Evolutionary conservation across 2,329 filamentous ascomycete genomes (phyloP), one percentile per base, ranked within the genome.

Genomic region (Aspergillus brasiliensis): DNA sequence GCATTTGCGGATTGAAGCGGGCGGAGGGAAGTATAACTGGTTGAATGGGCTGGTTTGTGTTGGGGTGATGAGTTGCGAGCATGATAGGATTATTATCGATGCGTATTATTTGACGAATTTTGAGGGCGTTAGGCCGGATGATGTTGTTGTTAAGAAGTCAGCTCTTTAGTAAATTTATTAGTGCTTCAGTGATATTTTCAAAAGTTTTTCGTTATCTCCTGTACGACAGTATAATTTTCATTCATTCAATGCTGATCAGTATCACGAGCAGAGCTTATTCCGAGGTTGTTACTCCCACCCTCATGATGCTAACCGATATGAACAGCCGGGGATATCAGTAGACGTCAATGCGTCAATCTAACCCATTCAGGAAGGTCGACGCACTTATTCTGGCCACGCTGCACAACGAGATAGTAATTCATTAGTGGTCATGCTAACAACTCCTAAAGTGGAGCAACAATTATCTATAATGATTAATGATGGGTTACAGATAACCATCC

Each of bases 1-100:
- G 0, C 69, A 71, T 62, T 17, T 71, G 10, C 58, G 65, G 3
- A 49, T 71, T 19, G 64, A 70, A 49, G 51, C 67, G 1, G 67
- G 67, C 1, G 57, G 64, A 1, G 65, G 65, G 1, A 64, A 57
- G 8, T 67, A 66, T 42, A 67, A 68, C 25, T 71, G 67, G 67
- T 56, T 69, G 42, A 71, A 71, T 59, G 67, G 67, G n/a, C 46
- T 69, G 10, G 61, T 69, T 1, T 69, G 66, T 40, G 48, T 70
- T 21, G 67, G 67, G 5, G 63, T 69, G 1, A 71, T 69, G 66
- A 65, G 40, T 21, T 67, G 65, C 17, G 65, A 63, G 28, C 58
- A 59, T 1, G 64, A 68, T 37, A 62, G 63, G 46, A 68, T 69
- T 48, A 59, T 65, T 47, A 68, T 69, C 27, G 67, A 70, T 62